Evolutionary conservation across 257 asterid genomes (phyloP).

Genomic region (Solanum appendiculatum): DNA sequence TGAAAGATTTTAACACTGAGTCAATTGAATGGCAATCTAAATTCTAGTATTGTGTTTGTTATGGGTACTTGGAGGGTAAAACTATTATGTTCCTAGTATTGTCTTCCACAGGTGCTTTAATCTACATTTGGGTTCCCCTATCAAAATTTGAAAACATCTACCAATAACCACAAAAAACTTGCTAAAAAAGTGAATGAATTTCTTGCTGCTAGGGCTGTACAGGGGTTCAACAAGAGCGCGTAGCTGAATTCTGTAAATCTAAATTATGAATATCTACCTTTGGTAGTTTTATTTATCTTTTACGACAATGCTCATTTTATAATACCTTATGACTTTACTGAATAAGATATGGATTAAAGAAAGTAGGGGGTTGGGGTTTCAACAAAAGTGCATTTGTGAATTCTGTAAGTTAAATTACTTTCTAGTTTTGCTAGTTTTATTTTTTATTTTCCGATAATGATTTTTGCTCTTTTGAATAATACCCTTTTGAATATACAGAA

Average conservation of each 20-base stretch:
- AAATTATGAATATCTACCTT: not conserved
- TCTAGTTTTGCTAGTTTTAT: not conserved
- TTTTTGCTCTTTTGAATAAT: not conserved
- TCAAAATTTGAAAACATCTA: not conserved
- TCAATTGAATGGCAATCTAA: not conserved
- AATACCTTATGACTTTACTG: not conserved
- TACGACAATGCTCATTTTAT: not conserved
- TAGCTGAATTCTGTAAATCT: not conserved
- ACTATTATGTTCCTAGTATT: not conserved
- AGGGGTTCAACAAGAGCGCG: not conserved
- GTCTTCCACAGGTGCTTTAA: not conserved
- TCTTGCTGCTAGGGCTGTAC: not conserved
- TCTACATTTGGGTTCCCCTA: not conserved
- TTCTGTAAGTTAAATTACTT: not conserved
- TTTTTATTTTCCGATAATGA: not conserved
- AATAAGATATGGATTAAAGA: not conserved
- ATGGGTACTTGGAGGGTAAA: not conserved
- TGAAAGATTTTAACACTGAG: not conserved
- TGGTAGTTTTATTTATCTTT: not conserved
- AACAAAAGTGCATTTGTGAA: not conserved
- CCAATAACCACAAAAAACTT: not conserved
- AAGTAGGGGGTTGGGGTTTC: not conserved
- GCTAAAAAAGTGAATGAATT: not conserved
- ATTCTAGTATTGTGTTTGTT: not conserved
- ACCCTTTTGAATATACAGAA: not conserved